Base-by-base conservation (phyloP, 2,329 filamentous ascomycete genomes). In the Rhynchosporium graminicola region DNA sequence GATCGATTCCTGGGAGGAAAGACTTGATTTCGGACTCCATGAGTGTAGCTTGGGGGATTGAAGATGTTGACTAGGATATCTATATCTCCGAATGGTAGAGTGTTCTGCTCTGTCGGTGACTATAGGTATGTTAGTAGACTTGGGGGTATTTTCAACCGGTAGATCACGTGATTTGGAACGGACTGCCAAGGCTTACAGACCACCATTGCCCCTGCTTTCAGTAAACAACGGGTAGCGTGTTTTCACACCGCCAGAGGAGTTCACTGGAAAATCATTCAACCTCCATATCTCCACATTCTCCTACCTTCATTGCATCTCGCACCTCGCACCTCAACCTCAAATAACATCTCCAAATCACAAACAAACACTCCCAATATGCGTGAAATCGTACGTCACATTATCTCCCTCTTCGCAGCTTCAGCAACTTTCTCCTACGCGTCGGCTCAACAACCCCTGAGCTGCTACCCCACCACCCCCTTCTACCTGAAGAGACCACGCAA, bases 1-100 rank as follows among this genome's bases (percentile, higher is more conserved):
- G 91, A 78, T 97, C 93, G 70, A 97, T 91, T 74, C 90, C 89
- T 65, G 92, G 92, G 70, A 97, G 85, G 70, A 92, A 86, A 65
- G 88, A 82, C 79, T 89, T 89, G 75, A 97, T 92, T 79, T 96
- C 91, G 73, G 90, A 83, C 77, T 97, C 92, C 92, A 97, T 97
- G 43, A 13, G 20, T 40, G 15, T 33, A n/a, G 8, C 42, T 13
- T 20, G 20, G 15, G 20, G n/a, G 5, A 2, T 26, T 46, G 43
- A 20, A 2, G n/a, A 20, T 7, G 6, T n/a, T 6, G n/a, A n/a
- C 4, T 45, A n/a, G 12, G 42, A 6, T n/a, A n/a, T 45, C 42
- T 45, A 6, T 3, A n/a, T 15, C 8, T n/a, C 15, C 10, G 6
- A 46, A 8, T 46, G 20, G 15, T 26, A 26, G n/a, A 20, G n/a